Evolutionary conservation across 495 filamentous ascomycete species (phyloP), one percentile per base, ranked within the genome.

Genomic region (Aspergillus nanangensis): DNA sequence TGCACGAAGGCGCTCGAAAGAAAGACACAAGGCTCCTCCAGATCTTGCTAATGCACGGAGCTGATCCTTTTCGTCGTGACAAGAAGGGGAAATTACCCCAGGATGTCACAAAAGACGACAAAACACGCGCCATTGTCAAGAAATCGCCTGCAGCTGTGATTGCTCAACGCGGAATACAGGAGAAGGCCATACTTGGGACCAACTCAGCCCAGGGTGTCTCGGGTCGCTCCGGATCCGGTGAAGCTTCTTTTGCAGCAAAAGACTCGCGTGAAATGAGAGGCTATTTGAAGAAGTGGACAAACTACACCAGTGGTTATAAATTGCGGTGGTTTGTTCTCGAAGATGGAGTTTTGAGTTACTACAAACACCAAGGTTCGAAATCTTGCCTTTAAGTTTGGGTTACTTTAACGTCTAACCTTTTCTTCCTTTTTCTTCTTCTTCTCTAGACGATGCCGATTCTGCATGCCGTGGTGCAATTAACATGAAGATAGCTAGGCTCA

Each of bases 251-350:
- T 44, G 83, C 83, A 34, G 82, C 84, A 7, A 93, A 91, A 52
- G 93, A 98, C 49, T 82, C 84, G 8, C 80, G 90, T 35, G 93
- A 97, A 63, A 96, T 97, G 89, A 95, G 91, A 67, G 93, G 93
- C 8, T 98, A 97, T 62, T 71, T 98, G 45, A 96, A 96, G 64
- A 98, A 98, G 60, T 98, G 93, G 93, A 97, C 93, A 17, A 98
- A 98, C 56, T 98, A 98, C 62, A 89, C 91, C 8, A 88, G 82
- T 57, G 93, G 93, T 3, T 97, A 93, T 69, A 96, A 98, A 68
- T 68, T 98, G 41, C 78, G 93, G 38, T 98, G 92, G 90, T 98
- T 98, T 64, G 94, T 97, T 1, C 76, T 98, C 18, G 93, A 98
- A 56, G 94, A 97, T 59, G 93, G 93, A 13, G 94, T 98, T 14